A percentile compares a stretch with the other conserved stretches of the same genome.
Evolutionary conservation across 2,329 filamentous ascomycete species (phyloP).

Genomic region (Colletotrichum aenigma): DNA sequence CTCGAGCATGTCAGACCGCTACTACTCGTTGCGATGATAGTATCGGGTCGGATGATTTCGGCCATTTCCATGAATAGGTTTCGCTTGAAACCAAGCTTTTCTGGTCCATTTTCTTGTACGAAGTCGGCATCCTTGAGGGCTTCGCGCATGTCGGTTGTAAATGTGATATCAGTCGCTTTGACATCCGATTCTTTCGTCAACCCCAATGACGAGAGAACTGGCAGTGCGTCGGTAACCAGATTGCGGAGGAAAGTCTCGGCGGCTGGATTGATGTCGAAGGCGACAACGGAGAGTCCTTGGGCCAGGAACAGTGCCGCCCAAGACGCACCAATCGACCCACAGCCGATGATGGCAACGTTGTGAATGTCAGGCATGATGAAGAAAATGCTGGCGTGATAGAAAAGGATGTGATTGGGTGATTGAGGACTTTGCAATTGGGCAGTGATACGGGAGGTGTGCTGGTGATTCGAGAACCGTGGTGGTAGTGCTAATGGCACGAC

Average conservation of each 20-base stretch:
- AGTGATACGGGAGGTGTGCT: neutral
- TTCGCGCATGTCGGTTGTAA: constrained; percentile 2
- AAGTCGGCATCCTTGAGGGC: constrained; percentile 30
- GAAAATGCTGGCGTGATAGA: neutral
- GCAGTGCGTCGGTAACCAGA: constrained; percentile 9
- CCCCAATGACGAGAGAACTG: constrained; percentile 2
- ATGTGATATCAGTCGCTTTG: neutral
- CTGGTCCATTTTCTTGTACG: constrained; percentile 44
- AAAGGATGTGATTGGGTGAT: neutral
- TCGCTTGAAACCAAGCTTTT: constrained; percentile 42
- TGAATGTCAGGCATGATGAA: constrained; percentile 13
- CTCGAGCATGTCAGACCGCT: constrained; percentile 35
- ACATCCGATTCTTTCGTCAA: neutral
- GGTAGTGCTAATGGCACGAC: neutral
- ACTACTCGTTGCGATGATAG: constrained; percentile 39
- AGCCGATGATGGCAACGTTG: constrained; percentile 34
- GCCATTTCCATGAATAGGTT: constrained; percentile 38
- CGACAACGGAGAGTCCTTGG: constrained; percentile 36
- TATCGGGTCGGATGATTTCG: constrained; percentile 27
- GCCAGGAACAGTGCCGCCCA: constrained; percentile 42
- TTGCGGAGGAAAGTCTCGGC: constrained; percentile 32
- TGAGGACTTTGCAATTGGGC: neutral
- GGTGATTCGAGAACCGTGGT: neutral
- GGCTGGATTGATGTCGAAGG: constrained; percentile 41
- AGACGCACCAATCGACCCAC: constrained; percentile 37